Evolutionary conservation across 1,284 basidiomycete species (phyloP).

Genomic region (Trametes sp.): DNA sequence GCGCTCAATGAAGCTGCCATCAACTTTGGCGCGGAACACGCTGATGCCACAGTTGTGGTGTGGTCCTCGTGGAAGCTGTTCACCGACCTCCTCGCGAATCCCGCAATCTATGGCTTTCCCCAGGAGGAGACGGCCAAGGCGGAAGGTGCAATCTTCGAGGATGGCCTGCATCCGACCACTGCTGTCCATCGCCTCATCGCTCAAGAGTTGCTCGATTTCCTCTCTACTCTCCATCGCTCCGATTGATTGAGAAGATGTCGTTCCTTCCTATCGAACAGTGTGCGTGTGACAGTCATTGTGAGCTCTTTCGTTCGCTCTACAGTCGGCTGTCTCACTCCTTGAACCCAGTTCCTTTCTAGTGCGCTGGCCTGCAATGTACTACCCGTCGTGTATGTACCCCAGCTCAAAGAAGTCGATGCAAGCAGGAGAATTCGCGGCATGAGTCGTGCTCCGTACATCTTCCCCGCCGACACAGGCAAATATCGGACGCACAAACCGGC

Average conservation of each 20-base stretch:
- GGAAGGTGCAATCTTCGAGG: conserved; percentile 17
- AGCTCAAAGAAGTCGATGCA: no score
- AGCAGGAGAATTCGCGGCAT: no score
- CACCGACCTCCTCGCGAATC: conserved; percentile 51
- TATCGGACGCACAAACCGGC: neutral
- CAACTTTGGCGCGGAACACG: conserved; percentile 48
- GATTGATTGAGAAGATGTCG: neutral
- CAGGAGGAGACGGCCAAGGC: conserved; percentile 36
- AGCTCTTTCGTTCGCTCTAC: no score
- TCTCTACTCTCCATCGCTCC: neutral
- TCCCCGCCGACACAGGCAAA: neutral
- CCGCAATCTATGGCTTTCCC: conserved; percentile 48
- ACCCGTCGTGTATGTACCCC: no score
- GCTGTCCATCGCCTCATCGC: conserved; percentile 15
- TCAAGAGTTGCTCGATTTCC: conserved; percentile 2
- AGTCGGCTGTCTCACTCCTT: no score
- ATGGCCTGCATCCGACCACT: conserved; percentile 20
- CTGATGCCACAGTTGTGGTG: conserved; percentile 55
- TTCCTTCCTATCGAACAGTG: no score
- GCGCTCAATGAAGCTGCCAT: conserved; percentile 41
- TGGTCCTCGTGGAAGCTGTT: conserved; percentile 57
- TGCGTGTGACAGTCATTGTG: no score
- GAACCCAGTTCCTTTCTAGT: no score
- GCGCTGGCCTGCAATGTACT: no score
- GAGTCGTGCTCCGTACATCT: neutral